Conservation (phyloP, 257 asterid genomes). For the Ajuga chamaepitys region DNA sequence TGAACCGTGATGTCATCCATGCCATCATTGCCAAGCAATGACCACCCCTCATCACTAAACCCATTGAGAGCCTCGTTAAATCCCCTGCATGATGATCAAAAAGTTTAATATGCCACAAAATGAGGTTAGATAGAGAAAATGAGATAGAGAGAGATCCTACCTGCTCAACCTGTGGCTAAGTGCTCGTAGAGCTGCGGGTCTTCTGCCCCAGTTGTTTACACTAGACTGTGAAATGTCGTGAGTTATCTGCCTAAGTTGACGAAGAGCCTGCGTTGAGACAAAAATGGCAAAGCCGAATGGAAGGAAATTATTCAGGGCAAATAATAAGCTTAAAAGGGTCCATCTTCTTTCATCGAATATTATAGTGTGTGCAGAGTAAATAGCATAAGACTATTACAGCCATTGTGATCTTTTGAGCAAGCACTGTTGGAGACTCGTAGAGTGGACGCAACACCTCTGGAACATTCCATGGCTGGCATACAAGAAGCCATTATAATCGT, state of each 20-base stretch:
- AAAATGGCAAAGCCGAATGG: background rate
- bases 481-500: background rate
- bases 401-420: constrained; percentile 74
- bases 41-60: constrained; percentile 80
- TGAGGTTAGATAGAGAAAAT: background rate
- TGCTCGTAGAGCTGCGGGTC: constrained; percentile 85
- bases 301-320: background rate
- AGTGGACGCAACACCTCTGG: constrained; percentile 92
- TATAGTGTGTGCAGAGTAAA: background rate
- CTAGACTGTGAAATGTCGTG: constrained; percentile 69
- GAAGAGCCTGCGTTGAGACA: constrained; percentile 55
- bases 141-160: constrained; percentile 22
- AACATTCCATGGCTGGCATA: constrained; percentile 63
- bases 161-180: constrained; percentile 81
- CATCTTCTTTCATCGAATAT: background rate
- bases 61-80: constrained; percentile 88
- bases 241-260: constrained; percentile 78
- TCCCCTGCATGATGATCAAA: constrained; percentile 42
- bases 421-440: constrained; percentile 70
- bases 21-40: constrained; percentile 62
- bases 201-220: constrained; percentile 74
- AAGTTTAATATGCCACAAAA: background rate
- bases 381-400: constrained; percentile 41
- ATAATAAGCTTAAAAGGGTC: background rate
- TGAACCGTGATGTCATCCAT: constrained; percentile 72